Base-by-base conservation (phyloP, 768 basidiomycete genomes). In the Termitomyces sp. region DNA sequence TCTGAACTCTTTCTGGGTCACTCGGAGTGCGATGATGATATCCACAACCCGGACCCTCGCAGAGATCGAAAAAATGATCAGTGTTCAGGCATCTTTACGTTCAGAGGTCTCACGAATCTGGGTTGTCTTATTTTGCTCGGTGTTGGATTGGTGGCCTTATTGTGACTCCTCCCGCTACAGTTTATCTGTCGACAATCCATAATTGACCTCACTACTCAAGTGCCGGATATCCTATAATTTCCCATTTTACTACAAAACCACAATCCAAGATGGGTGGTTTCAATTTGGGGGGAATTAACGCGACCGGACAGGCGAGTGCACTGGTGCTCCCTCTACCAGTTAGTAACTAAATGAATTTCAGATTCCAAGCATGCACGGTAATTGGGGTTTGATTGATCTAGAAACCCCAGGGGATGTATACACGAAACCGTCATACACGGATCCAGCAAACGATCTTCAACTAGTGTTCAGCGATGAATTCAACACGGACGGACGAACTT, bases 381-480 rank as follows among this genome's bases (percentile, higher is more conserved):
- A 85, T 60, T 82, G 78, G 66, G 84, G 83, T 13, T 70, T 93
- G 29, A 88, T 94, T 59, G 92, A 94, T 68, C 61, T 76, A 27
- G 83, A 90, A 27, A 96, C 94, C 3, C 91, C 91, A 1, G 58
- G 73, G 59, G 67, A 77, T 39, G 79, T 75, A n/a, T 74, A 83
- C 66, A 80, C 81, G 12, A 76, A 76, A 35, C 62, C 68, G 6
- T 82, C 84, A 5, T 84, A 79, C 60, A 62, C 67, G 18, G 76
- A 86, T 60, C 78, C 86, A 22, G 71, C 73, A 10, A 69, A 78
- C 49, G 68, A 78, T 60, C 60, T 85, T 68, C 82, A 85, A 53
- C 78, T 96, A 12, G 84, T 93, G 3, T 94, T 92, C 68, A 91
- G 89, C 38, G 93, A 95, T 68, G 94, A 95, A 68, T 95, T 95